Evolutionary conservation across 306 rosid genomes (phyloP).

Genomic region (Quercus engelmannii): DNA sequence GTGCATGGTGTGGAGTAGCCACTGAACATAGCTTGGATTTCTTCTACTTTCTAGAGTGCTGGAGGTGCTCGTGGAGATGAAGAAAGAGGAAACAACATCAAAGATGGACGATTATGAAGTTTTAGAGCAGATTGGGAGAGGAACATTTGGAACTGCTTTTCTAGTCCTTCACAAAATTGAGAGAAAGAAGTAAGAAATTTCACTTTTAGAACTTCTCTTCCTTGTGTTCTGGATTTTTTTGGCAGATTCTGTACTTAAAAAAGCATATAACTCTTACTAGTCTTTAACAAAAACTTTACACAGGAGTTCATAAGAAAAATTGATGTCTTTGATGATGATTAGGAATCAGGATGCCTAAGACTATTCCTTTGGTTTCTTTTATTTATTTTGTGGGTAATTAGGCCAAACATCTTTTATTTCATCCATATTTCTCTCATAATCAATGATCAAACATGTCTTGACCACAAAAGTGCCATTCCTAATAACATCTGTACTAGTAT

Average conservation of each 20-base stretch:
- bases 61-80: slow-evolving; percentile 57
- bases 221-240: background rate
- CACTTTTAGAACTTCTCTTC: background rate
- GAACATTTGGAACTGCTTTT: slow-evolving; percentile 71
- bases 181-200: slow-evolving; percentile 52
- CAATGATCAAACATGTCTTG: too few species aligned
- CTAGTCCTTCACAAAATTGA: slow-evolving; percentile 69
- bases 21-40: background rate
- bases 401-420: too few species aligned
- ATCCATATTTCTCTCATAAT: too few species aligned
- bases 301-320: too few species aligned
- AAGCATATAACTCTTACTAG: too few species aligned
- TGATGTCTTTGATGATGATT: too few species aligned
- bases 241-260: background rate
- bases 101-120: slow-evolving; percentile 76
- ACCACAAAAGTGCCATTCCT: too few species aligned
- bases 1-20: slow-evolving; percentile 27
- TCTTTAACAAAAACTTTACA: too few species aligned
- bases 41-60: slow-evolving; percentile 33
- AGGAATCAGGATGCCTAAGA: too few species aligned
- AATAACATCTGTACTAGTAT: too few species aligned
- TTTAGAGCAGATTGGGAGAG: slow-evolving; percentile 76
- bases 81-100: slow-evolving; percentile 47
- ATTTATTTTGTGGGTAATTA: too few species aligned
- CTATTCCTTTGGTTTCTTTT: too few species aligned